Evolutionary conservation across 2,329 filamentous ascomycete genomes (phyloP), one percentile per base, ranked within the genome.

Genomic region (Neonectria ditissima): DNA sequence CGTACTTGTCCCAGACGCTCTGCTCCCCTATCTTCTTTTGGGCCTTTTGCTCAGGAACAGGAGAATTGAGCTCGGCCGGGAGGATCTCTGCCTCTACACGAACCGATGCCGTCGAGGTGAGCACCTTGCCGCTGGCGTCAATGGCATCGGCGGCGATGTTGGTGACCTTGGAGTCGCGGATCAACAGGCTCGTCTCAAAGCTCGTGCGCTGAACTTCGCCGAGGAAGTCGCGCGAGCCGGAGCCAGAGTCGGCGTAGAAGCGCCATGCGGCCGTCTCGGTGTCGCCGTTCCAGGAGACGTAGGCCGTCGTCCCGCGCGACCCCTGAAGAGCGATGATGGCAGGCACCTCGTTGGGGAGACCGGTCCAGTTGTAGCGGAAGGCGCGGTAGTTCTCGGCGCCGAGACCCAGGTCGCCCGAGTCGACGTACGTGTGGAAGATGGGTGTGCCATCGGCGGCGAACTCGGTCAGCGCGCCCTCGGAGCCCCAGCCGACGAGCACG

Each of bases 401-500:
- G 4, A 59, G 8, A 4, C 52, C 54, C 13, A 65, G 84, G 66
- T 74, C 75, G 48, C 72, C 71, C 2, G 75, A 76, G 58, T 80
- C 80, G 30, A 87, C 77, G 68, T 84, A 83, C 9, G 79, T 79
- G 59, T 88, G 84, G 78, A 87, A 86, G n/a, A 88, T 74, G 5
- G 82, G 72, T 5, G 77, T 76, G 14, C 86, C 86, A 13, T 82
- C 79, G 1, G 77, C 67, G 1, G 77, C 77, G 67, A 84, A 81
- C 70, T 84, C 83, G 2, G 82, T 85, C 44, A 85, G 65, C 6
- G 81, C 82, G 0, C 83, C 83, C 37, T 80, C 80, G 0, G 80
- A 82, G 5, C 87, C 87, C 86, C 87, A 90, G 67, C 85, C 85
- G 45, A 89, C 82, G 39, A 89, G 75, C 4, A 81, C 82, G 61